Conservation (phyloP, 1,284 basidiomycete genomes). For the Phylloporus gajari region DNA sequence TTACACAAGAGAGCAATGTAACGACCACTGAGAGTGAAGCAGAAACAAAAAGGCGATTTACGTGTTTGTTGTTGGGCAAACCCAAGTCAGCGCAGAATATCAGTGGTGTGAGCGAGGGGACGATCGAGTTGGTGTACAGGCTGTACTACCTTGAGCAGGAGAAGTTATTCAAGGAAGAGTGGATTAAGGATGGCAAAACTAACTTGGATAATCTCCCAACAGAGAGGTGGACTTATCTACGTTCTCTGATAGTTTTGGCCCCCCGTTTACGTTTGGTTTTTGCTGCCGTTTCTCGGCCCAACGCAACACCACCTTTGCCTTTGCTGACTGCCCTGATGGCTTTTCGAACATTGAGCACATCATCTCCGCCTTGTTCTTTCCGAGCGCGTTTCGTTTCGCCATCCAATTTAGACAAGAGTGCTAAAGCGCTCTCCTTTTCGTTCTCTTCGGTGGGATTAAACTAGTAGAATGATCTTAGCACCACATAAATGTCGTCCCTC, state of each 20-base stretch:
- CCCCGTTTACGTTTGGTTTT: too few species aligned
- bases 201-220: conserved; percentile 53
- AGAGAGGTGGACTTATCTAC: conserved; percentile 41
- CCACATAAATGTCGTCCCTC: conserved; percentile 5
- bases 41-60: conserved; percentile 59
- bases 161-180: conserved; percentile 82
- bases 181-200: conserved; percentile 84
- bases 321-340: conserved; percentile 83
- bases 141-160: conserved; percentile 76
- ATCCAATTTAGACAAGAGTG: conserved; percentile 81
- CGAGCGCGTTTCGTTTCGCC: conserved; percentile 73
- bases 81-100: conserved; percentile 86
- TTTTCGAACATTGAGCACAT: conserved; percentile 85
- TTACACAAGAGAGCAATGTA: conserved; percentile 19
- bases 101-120: conserved; percentile 95
- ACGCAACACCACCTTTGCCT: conserved; percentile 69
- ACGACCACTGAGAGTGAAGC: conserved; percentile 5
- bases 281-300: conserved; percentile 57
- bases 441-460: conserved; percentile 82
- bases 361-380: conserved; percentile 60
- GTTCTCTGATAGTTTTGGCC: too few species aligned
- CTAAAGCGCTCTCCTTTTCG: conserved; percentile 81
- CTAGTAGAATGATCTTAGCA: conserved; percentile 49
- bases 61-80: conserved; percentile 83
- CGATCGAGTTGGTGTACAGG: conserved; percentile 89